These are phyloP conservation scores for Fraxinus quadrangulata DNA, from an alignment of 257 asterid species.

Conservation along the genomic window DNA sequence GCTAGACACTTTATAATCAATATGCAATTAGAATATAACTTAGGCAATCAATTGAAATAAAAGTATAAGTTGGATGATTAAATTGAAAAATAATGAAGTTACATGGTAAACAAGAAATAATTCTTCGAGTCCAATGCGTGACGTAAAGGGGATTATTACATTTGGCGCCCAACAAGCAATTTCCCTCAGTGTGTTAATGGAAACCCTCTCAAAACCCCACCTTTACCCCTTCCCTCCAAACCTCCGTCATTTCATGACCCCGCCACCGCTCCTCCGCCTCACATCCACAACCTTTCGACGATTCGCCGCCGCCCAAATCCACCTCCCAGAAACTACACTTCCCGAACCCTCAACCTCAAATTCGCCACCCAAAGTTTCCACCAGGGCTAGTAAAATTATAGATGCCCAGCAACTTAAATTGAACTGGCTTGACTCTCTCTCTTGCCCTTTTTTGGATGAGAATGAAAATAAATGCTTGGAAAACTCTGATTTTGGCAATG, in stretches of 20 bases:
- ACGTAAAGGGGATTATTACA: too few species aligned
- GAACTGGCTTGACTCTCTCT: slow-evolving; percentile 66
- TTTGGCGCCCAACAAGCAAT: slow-evolving; percentile 4
- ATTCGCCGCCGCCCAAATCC: slow-evolving; percentile 40
- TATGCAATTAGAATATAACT: too few species aligned
- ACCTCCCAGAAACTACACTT: slow-evolving; percentile 23
- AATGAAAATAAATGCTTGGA: slow-evolving; percentile 17
- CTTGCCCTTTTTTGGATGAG: slow-evolving; percentile 48
- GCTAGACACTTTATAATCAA: too few species aligned
- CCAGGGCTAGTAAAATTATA: slow-evolving; percentile 34
- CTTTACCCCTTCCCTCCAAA: slow-evolving; percentile 40
- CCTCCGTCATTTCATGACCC: slow-evolving; percentile 41
- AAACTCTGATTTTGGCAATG: slow-evolving; percentile 28
- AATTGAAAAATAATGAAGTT: too few species aligned
- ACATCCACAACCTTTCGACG: slow-evolving; percentile 44
- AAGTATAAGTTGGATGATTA: too few species aligned
- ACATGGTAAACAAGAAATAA: too few species aligned
- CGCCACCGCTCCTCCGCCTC: slow-evolving; percentile 39
- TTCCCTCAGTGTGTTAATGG: neutral
- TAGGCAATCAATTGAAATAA: too few species aligned
- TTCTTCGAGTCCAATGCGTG: too few species aligned
- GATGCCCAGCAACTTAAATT: slow-evolving; percentile 49
- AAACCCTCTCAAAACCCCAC: neutral
- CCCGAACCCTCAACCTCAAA: slow-evolving; percentile 35
- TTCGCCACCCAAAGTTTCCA: slow-evolving; percentile 27